Conservation (phyloP, 192 early-diverging fungal genomes). For the Chytriomyces sp. region DNA sequence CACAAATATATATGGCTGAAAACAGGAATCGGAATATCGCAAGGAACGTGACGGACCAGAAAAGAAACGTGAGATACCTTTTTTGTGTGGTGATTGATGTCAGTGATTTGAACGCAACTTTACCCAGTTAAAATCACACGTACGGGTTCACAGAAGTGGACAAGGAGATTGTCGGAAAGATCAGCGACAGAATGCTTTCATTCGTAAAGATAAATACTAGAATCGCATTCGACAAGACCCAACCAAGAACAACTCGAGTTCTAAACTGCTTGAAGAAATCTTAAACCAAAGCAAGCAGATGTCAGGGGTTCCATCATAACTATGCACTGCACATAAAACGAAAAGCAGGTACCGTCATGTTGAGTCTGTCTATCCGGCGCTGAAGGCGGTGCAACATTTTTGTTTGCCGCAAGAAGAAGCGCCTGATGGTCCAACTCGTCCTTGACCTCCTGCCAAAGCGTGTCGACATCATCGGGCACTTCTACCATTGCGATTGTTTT, state of each 20-base stretch:
- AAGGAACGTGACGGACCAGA: conserved; percentile 63
- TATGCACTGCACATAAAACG: conserved; percentile 3
- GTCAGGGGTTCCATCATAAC: background rate
- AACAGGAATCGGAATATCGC: conserved; percentile 44
- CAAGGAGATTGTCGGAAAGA: conserved; percentile 35
- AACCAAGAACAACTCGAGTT: conserved; percentile 53
- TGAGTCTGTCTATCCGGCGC: conserved; percentile 34
- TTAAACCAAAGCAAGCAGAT: background rate
- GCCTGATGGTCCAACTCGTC: conserved; percentile 59
- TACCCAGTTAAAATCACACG: conserved; percentile 43
- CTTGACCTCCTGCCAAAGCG: conserved; percentile 77
- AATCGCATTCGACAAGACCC: conserved; percentile 51
- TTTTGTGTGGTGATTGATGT: conserved; percentile 29
- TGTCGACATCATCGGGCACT: conserved; percentile 81
- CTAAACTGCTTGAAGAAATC: conserved; percentile 60
- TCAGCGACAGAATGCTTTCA: conserved; percentile 21
- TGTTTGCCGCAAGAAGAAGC: background rate
- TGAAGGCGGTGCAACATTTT: conserved; percentile 56
- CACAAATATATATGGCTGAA: conserved; percentile 39
- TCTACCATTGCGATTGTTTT: conserved; percentile 73
- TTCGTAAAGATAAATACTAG: conserved; percentile 52
- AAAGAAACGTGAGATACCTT: conserved; percentile 74
- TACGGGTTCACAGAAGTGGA: conserved; percentile 48
- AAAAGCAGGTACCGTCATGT: conserved; percentile 40
- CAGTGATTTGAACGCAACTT: conserved; percentile 39